These are phyloP conservation scores for Tephrocybe sp. DNA, from an alignment of 768 basidiomycete genomes.

Conservation along the genomic window DNA sequence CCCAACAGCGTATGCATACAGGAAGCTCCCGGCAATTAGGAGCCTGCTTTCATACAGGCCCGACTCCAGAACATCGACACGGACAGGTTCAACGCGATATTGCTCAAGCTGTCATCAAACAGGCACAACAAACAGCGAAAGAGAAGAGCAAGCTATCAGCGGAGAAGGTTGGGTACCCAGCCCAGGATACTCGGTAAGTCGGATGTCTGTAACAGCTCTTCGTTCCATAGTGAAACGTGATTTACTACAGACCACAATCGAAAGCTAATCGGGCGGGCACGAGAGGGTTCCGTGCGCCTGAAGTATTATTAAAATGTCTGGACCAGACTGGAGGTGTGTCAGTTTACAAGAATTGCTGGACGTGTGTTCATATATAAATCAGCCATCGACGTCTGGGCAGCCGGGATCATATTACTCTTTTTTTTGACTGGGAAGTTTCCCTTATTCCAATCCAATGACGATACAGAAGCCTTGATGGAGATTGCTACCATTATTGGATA, in stretches of 20 bases:
- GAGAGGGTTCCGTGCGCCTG: conserved; percentile 94
- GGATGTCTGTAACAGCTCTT: background rate
- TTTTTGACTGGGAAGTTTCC: conserved; percentile 93
- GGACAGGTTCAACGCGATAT: conserved; percentile 49
- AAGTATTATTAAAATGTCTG: conserved; percentile 91
- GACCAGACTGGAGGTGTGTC: conserved; percentile 86
- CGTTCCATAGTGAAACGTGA: conserved; percentile 4
- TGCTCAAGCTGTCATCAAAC: conserved; percentile 47
- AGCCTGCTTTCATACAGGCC: conserved; percentile 75
- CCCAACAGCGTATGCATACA: conserved; percentile 51
- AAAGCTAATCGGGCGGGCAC: conserved; percentile 98
- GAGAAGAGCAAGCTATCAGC: conserved; percentile 47
- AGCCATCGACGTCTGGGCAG: conserved; percentile 98
- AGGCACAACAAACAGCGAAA: conserved; percentile 59
- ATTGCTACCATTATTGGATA: conserved; percentile 85
- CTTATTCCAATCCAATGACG: conserved; percentile 89
- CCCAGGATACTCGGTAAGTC: conserved; percentile 67
- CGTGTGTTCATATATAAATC: conserved; percentile 6
- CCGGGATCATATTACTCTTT: conserved; percentile 88
- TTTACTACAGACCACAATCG: conserved; percentile 56
- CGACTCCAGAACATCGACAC: conserved; percentile 62
- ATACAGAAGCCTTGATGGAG: conserved; percentile 95
- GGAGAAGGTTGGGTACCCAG: conserved; percentile 76
- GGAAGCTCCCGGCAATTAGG: conserved; percentile 38
- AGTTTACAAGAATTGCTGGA: background rate